Conservation (phyloP, 1,139 yeast genomes). For the Kodamaea arcana region DNA sequence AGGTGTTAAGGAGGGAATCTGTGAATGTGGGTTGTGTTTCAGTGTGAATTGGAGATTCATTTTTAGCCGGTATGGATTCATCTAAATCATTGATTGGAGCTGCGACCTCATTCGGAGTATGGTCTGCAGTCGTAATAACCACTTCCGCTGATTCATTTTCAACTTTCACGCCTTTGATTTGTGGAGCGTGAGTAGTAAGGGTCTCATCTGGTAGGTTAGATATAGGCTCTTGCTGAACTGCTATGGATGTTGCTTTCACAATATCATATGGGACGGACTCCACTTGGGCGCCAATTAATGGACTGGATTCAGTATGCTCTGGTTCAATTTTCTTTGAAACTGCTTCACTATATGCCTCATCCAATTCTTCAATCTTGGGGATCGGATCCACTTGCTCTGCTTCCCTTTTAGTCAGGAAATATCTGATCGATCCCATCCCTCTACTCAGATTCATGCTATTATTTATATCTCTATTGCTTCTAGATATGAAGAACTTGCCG, state of each 20-base stretch:
- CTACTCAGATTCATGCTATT: constrained; percentile 15
- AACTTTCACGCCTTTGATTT: neutral
- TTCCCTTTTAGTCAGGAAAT: neutral
- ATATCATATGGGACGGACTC: too few species aligned
- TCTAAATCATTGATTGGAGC: neutral
- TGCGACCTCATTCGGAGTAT: neutral
- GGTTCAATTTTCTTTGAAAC: constrained; percentile 1
- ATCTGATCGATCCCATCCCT: neutral
- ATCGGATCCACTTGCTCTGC: constrained; percentile 1
- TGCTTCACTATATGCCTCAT: too few species aligned
- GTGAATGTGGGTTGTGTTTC: constrained; percentile 17
- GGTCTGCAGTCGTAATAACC: neutral
- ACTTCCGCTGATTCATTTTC: neutral
- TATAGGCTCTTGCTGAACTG: too few species aligned
- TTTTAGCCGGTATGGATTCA: too few species aligned
- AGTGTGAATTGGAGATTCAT: constrained; percentile 1
- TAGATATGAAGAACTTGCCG: constrained; percentile 27
- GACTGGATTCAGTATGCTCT: neutral
- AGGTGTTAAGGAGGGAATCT: constrained; percentile 19
- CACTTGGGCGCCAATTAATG: neutral
- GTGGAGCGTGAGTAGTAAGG: neutral
- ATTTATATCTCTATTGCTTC: constrained; percentile 26
- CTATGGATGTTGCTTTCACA: too few species aligned
- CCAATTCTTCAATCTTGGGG: neutral
- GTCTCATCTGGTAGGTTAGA: neutral